Conservation (phyloP, 768 basidiomycete genomes). For the Rhizopogon vesiculosus region DNA sequence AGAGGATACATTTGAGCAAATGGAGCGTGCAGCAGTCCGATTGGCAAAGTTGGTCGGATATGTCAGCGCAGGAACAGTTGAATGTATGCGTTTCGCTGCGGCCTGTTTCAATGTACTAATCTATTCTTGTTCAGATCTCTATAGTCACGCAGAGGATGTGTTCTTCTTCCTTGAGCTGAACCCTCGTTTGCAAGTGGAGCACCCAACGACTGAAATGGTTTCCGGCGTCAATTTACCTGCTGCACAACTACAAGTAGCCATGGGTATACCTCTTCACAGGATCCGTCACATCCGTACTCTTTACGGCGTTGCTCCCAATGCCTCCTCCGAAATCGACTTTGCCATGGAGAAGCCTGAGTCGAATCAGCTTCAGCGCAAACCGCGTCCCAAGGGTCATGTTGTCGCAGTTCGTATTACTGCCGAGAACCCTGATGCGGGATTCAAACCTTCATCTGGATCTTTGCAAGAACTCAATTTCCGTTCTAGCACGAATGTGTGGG, state of each 20-base stretch:
- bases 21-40: conserved; percentile 99
- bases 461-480: conserved; percentile 99
- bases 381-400: conserved; percentile 95
- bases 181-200: conserved; percentile 99
- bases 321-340: conserved; percentile 91
- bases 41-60: conserved; percentile 99
- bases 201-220: conserved; percentile 99
- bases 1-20: conserved; percentile 87
- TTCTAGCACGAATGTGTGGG: conserved; percentile 99
- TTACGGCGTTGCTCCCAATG: conserved; percentile 91
- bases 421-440: conserved; percentile 98
- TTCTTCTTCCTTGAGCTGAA: conserved; percentile 99
- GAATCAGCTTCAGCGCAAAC: conserved; percentile 87
- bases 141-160: conserved; percentile 87
- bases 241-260: conserved; percentile 94
- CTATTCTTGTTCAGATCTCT: conserved; percentile 61
- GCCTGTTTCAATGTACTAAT: conserved; percentile 4
- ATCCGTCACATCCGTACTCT: conserved; percentile 94
- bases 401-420: conserved; percentile 99
- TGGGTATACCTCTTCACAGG: conserved; percentile 95
- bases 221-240: conserved; percentile 97
- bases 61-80: conserved; percentile 97
- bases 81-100: conserved; percentile 55
- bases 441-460: conserved; percentile 97
- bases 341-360: conserved; percentile 90